Conservation (phyloP, 1,284 basidiomycete species). For the Kalmanozyma brasiliensis region DNA sequence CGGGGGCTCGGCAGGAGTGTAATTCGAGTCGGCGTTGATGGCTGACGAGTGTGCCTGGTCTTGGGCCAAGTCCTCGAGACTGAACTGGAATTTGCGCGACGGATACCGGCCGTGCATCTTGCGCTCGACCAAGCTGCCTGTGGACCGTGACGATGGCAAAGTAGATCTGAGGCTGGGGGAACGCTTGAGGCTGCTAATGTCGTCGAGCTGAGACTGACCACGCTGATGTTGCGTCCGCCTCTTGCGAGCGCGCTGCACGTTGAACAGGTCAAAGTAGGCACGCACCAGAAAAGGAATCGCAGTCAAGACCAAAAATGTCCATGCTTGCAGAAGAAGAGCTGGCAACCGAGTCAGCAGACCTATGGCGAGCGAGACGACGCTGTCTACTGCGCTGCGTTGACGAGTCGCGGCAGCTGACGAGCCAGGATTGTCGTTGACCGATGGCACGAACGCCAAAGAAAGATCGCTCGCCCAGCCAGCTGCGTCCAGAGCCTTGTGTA, state of each 20-base stretch:
- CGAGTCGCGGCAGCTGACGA: not conserved
- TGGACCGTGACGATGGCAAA: conserved; percentile 24
- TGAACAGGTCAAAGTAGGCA: conserved; percentile 43
- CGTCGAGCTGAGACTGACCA: not conserved
- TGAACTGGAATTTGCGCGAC: conserved; percentile 30
- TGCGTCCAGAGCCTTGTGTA: conserved; percentile 40
- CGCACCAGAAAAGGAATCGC: conserved; percentile 32
- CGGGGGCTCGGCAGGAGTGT: conserved; percentile 1
- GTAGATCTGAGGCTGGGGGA: conserved; percentile 6
- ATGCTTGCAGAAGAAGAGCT: conserved; percentile 16
- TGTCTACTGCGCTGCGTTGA: not conserved
- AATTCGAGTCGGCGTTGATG: conserved; percentile 5
- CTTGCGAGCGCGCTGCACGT: conserved; percentile 37
- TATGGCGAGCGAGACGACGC: not conserved
- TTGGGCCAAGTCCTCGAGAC: conserved; percentile 13
- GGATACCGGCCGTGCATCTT: conserved; percentile 50
- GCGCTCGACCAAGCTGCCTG: conserved; percentile 32
- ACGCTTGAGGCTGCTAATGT: not conserved
- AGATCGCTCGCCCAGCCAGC: conserved; percentile 26
- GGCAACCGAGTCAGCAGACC: conserved; percentile 18
- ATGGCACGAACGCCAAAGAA: not conserved
- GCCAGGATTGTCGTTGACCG: not conserved
- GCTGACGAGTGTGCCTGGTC: conserved; percentile 11
- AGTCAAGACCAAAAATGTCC: conserved; percentile 27
- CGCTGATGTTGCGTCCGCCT: conserved; percentile 7